These are phyloP conservation scores for Porpolomopsis calyptriformis DNA, from an alignment of 768 basidiomycete genomes.

Conservation along the genomic window DNA sequence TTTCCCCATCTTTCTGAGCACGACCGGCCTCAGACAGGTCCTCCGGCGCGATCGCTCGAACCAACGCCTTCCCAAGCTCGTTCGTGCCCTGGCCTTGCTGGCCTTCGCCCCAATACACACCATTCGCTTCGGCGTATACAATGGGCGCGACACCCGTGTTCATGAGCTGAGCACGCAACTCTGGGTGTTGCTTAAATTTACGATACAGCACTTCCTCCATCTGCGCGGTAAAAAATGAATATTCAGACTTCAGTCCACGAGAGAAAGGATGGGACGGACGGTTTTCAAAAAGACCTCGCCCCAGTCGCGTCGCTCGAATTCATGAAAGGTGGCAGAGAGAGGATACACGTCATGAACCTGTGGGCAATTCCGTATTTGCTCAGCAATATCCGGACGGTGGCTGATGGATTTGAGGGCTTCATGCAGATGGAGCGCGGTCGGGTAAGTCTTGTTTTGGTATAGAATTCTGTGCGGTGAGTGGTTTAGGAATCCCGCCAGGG, in stretches of 20 bases:
- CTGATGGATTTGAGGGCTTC: slow-evolving; percentile 64
- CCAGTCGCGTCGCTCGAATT: slow-evolving; percentile 47
- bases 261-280: slow-evolving; percentile 27
- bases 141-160: slow-evolving; percentile 40
- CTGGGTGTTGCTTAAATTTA: slow-evolving; percentile 65
- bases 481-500: slow-evolving; percentile 45
- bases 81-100: slow-evolving; percentile 38
- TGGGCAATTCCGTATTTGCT: slow-evolving; percentile 38
- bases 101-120: slow-evolving; percentile 63
- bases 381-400: slow-evolving; percentile 40
- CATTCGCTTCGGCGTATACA: slow-evolving; percentile 42
- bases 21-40: no score
- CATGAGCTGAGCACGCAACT: slow-evolving; percentile 44
- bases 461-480: slow-evolving; percentile 55
- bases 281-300: slow-evolving; percentile 34
- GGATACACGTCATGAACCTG: slow-evolving; percentile 29
- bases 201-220: slow-evolving; percentile 57
- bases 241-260: no score
- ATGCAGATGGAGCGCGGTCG: slow-evolving; percentile 63
- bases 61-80: slow-evolving; percentile 51
- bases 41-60: slow-evolving; percentile 24
- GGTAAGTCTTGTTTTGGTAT: slow-evolving; percentile 45
- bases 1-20: no score
- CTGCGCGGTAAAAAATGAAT: slow-evolving; percentile 22
- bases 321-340: slow-evolving; percentile 20